Evolutionary conservation across 1,284 basidiomycete genomes (phyloP).

Genomic region (Trichosporon coremiiforme): DNA sequence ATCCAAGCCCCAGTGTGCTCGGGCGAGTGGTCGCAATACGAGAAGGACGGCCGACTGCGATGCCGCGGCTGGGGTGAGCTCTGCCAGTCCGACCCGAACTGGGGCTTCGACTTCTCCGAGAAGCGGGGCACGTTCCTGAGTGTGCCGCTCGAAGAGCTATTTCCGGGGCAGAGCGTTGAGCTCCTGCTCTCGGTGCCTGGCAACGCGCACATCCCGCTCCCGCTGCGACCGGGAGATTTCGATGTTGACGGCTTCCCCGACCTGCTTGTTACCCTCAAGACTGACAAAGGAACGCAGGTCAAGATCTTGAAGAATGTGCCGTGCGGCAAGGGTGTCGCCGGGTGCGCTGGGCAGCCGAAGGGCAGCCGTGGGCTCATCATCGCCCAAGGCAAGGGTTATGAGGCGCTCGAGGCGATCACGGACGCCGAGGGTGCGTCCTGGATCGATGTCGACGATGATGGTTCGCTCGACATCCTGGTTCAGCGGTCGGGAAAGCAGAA

Average conservation of each 20-base stretch:
- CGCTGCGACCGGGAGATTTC: slow-evolving; percentile 82
- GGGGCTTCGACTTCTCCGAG: slow-evolving; percentile 70
- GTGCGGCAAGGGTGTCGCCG: slow-evolving; percentile 61
- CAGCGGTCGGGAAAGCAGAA: slow-evolving; percentile 72
- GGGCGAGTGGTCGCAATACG: slow-evolving; percentile 33
- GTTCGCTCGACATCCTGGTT: slow-evolving; percentile 87
- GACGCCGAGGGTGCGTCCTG: slow-evolving; percentile 82
- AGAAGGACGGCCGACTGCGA: slow-evolving; percentile 39
- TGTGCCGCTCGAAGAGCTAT: slow-evolving; percentile 68
- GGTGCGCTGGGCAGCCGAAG: slow-evolving; percentile 35
- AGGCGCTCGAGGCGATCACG: slow-evolving; percentile 66
- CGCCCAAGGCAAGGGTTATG: slow-evolving; percentile 64
- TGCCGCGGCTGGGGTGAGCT: slow-evolving; percentile 79
- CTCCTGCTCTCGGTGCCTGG: slow-evolving; percentile 65
- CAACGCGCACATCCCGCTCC: slow-evolving; percentile 69
- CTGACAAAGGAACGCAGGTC: slow-evolving; percentile 53
- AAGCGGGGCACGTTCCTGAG: slow-evolving; percentile 67
- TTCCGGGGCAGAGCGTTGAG: slow-evolving; percentile 59
- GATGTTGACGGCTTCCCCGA: slow-evolving; percentile 97
- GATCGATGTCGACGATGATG: slow-evolving; percentile 96
- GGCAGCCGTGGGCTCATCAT: slow-evolving; percentile 65
- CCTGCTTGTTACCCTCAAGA: slow-evolving; percentile 67
- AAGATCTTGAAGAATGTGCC: slow-evolving; percentile 72
- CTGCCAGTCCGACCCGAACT: slow-evolving; percentile 77
- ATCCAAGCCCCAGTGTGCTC: slow-evolving; percentile 81